These are phyloP conservation scores for Tetrahymena elliotti DNA, from an alignment of 73 alveolate genomes.

Conservation along the genomic window DNA sequence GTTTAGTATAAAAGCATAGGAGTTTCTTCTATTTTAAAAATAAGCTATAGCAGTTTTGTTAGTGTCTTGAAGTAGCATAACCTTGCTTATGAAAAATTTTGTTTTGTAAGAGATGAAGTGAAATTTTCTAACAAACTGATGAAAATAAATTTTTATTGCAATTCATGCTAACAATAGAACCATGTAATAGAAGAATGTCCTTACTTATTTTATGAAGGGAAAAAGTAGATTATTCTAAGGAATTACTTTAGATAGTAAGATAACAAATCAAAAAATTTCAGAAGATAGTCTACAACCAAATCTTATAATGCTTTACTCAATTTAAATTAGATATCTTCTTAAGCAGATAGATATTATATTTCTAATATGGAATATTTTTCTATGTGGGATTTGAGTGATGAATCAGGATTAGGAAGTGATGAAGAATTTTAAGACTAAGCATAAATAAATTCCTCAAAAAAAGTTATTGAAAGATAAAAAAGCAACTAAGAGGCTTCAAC, in stretches of 20 bases:
- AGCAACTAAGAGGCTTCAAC: background rate
- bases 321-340: background rate
- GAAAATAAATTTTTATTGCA: background rate
- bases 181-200: background rate
- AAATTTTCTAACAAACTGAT: background rate
- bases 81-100: background rate
- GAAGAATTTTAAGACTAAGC: background rate
- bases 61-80: background rate
- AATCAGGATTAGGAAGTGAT: background rate
- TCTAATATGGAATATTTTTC: background rate
- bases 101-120: background rate
- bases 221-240: background rate
- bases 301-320: background rate
- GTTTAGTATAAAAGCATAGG: background rate
- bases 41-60: background rate
- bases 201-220: background rate
- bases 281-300: background rate
- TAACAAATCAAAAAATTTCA: too few relatives aligned
- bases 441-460: background rate
- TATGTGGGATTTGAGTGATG: background rate
- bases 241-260: background rate
- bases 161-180: background rate
- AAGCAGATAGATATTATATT: background rate
- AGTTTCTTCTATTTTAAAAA: background rate
- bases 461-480: background rate